Conservation (phyloP, 345 rosid species). For the Pistacia integerrima region DNA sequence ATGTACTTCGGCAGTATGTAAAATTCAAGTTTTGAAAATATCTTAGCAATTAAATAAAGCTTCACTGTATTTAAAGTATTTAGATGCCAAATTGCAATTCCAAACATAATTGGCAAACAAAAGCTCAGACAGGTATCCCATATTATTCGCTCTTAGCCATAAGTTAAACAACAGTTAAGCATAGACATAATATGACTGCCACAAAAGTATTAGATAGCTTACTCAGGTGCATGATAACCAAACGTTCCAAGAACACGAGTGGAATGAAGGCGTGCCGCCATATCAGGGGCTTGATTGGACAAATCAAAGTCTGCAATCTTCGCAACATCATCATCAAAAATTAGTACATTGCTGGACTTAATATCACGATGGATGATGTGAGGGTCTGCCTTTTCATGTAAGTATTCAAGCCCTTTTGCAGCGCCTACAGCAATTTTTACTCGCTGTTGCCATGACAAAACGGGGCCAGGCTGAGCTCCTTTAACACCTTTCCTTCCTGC, state of each 20-base stretch:
- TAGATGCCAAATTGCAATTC: constrained; percentile 6
- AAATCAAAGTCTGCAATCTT: constrained; percentile 85
- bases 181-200: neutral
- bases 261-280: constrained; percentile 86
- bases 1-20: neutral
- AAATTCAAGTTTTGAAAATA: constrained; percentile 6
- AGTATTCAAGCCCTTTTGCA: constrained; percentile 75
- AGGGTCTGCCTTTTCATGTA: constrained; percentile 70
- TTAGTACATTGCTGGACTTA: constrained; percentile 79
- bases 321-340: constrained; percentile 72
- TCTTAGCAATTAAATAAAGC: constrained; percentile 8
- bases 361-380: constrained; percentile 71
- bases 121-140: neutral
- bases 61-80: neutral
- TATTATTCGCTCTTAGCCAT: neutral
- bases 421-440: constrained; percentile 84
- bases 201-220: constrained; percentile 28
- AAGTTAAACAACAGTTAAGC: neutral
- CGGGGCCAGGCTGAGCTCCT: constrained; percentile 83
- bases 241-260: constrained; percentile 85
- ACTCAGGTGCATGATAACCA: constrained; percentile 92
- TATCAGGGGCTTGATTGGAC: constrained; percentile 86
- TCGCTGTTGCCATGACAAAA: constrained; percentile 70
- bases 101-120: neutral
- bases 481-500: constrained; percentile 81